Conservation (phyloP, 164 flowering plant genomes). For the Vitis rotundifolia region DNA sequence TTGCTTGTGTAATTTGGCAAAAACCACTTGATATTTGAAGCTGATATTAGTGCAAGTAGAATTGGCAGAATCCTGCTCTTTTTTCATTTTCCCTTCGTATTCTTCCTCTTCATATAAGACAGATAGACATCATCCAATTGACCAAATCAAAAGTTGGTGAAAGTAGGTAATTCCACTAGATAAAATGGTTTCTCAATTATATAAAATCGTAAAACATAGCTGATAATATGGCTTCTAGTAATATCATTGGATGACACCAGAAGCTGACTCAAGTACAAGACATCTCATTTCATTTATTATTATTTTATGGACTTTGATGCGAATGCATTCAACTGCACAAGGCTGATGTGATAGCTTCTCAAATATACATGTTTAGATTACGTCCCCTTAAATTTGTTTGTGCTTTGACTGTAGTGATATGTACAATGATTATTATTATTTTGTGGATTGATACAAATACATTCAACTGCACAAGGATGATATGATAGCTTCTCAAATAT, state of each 20-base stretch:
- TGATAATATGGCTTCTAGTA: neutral
- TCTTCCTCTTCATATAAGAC: too few species aligned
- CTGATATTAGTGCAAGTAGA: neutral
- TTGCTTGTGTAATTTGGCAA: neutral
- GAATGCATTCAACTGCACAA: too few species aligned
- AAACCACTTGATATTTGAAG: neutral
- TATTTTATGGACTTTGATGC: too few species aligned
- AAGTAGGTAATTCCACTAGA: neutral
- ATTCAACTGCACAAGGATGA: neutral
- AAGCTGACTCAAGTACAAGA: neutral
- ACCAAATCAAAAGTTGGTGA: neutral
- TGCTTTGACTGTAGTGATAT: too few species aligned
- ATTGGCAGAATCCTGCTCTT: neutral
- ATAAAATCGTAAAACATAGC: neutral
- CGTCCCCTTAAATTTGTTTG: too few species aligned
- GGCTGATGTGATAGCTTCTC: too few species aligned
- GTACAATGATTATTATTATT: too few species aligned
- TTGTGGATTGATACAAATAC: neutral
- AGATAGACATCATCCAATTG: too few species aligned
- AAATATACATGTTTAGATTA: too few species aligned
- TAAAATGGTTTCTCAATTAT: neutral
- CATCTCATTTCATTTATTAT: neutral
- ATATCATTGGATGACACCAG: neutral
- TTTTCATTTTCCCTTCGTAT: neutral
- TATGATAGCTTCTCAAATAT: neutral